Base-by-base conservation (phyloP, 441 rosid species). In the Adansonia madagascariensis region DNA sequence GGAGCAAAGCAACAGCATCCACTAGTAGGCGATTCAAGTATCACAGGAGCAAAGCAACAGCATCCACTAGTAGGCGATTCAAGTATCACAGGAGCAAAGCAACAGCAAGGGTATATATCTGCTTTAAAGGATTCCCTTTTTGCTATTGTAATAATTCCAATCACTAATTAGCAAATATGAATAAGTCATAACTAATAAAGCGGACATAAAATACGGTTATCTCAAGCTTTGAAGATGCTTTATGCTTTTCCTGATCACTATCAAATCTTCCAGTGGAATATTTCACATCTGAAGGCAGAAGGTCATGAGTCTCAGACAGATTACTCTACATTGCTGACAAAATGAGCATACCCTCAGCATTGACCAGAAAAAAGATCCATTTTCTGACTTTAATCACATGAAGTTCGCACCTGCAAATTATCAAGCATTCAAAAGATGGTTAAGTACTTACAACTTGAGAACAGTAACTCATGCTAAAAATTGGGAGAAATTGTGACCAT, bases 101-200 rank as follows among this genome's bases (percentile, higher is more conserved):
- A n/a, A n/a, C n/a, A n/a, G n/a, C n/a, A n/a, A n/a, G 31, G 31
- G 31, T 27, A 43, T 24, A 11, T 10, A 53, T 53, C 24, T 17
- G 61, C n/a, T 27, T 31, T 31, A 71, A 35, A 71, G 47, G 27
- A 71, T 71, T 55, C 55, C 75, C 63, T 71, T 71, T 27, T 27
- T 27, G 31, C 1, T 27, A 1, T 71, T 35, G 31, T 39, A 53
- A 17, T 35, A 46, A 71, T 55, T 49, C 44, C 44, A 15, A 27
- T 24, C 35, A 44, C 0, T 22, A 46, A 27, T 27, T 46, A 46
- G 44, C 44, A 49, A 49, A 24, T 49, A 17, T 17, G 75, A 35
- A 55, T 17, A 71, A 71, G 62, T 35, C 53, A 22, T 50, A 55
- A 17, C 35, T 49, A 6, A 35, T 41, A 35, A 71, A 35, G 62